These are phyloP conservation scores for Westerdykella aurantiaca DNA, from an alignment of 2,329 filamentous ascomycete species.

Conservation along the genomic window DNA sequence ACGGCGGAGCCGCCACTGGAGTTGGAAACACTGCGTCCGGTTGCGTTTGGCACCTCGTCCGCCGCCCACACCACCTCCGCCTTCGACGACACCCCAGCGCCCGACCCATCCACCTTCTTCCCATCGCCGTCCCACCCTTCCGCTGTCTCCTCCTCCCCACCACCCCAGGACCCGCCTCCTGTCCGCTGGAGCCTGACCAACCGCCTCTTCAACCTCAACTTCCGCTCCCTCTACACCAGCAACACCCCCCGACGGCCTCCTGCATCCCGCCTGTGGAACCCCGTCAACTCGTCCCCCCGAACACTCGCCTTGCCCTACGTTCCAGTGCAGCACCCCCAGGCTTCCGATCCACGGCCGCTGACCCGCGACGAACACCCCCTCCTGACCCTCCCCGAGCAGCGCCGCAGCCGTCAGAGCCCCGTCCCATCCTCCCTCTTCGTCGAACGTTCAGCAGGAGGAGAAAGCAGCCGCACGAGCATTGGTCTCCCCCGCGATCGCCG, in stretches of 20 bases:
- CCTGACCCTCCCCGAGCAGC: slow-evolving; percentile 53
- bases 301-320: slow-evolving; percentile 36
- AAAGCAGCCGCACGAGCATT: slow-evolving; percentile 49
- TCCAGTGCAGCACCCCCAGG: slow-evolving; percentile 26
- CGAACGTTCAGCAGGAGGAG: slow-evolving; percentile 38
- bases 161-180: slow-evolving; percentile 13
- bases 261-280: slow-evolving; percentile 54
- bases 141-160: slow-evolving; percentile 20
- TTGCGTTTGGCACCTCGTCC: neutral
- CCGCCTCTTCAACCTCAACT: slow-evolving; percentile 37
- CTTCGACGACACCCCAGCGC: slow-evolving; percentile 8
- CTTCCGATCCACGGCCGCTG: slow-evolving; percentile 25
- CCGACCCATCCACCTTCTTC: slow-evolving; percentile 9
- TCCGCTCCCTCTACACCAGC: slow-evolving; percentile 18
- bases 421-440: slow-evolving; percentile 32
- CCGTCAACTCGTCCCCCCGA: slow-evolving; percentile 56
- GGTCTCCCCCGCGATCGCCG: slow-evolving; percentile 42
- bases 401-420: slow-evolving; percentile 48
- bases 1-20: neutral
- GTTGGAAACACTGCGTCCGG: too few species aligned
- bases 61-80: slow-evolving; percentile 3
- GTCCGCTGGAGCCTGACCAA: slow-evolving; percentile 40
- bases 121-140: slow-evolving; percentile 3
- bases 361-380: slow-evolving; percentile 51
- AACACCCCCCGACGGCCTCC: slow-evolving; percentile 30